Evolutionary conservation across 2,329 filamentous ascomycete species (phyloP), one percentile per base, ranked within the genome.

Genomic region (Colletotrichum musicola): DNA sequence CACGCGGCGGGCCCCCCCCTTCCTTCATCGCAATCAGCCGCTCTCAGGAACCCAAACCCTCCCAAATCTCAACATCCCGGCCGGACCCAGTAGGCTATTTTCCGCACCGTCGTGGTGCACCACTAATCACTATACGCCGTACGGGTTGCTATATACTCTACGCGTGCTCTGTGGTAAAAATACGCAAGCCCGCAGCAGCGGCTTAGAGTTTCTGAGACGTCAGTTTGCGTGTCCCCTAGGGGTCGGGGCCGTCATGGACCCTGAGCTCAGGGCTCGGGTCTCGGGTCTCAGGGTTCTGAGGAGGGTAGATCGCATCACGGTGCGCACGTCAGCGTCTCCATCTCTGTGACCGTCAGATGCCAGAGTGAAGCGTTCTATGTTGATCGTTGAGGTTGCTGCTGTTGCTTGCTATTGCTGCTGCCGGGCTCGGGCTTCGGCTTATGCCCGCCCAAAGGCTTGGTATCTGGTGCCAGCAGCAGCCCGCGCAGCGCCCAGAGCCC

Each of bases 31-130:
- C 44, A 49, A 35, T 30, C 38, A 47, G 18, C 27, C 16, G 42
- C 25, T 20, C 56, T 44, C 44, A 58, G 47, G n/a, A 46, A 16
- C 42, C 42, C 42, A 16, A 46, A 46, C 16, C 40, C 40, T 42
- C 13, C 40, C 40, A 42, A 42, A 42, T 46, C 35, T 18, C 44
- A 59, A 49, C 25, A 49, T 49, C 46, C 47, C 16, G 14, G 35
- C 20, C 20, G 57, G 46, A 60, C 30, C 57, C 57, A 51, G 57
- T 60, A 60, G 57, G 46, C 57, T 60, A 60, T 60, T 60, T 50
- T 51, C 40, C 57, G 40, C 25, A 51, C 30, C 30, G 30, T 10
- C 30, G 30, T 35, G 30, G 30, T 35, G 30, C 30, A 35, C 30
- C 7, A 35, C 30, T 35, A 35, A 10, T 35, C 30, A 35, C 30